Evolutionary conservation across 495 filamentous ascomycete genomes (phyloP).

Genomic region (Staphylotrichum tortipilum): DNA sequence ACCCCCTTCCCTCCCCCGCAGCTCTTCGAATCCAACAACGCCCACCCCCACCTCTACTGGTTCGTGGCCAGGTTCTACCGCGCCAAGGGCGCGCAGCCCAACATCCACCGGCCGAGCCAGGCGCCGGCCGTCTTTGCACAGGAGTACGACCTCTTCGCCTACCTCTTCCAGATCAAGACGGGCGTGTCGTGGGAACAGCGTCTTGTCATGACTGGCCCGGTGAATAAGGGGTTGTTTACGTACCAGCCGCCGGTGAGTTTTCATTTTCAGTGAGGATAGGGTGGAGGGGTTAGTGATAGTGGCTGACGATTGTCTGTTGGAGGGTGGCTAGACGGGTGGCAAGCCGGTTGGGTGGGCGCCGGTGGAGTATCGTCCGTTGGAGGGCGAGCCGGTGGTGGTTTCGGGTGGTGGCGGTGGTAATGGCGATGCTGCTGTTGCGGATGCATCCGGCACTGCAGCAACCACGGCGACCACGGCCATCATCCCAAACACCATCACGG

Average conservation of each 20-base stretch:
- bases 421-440: background rate
- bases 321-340: conserved; percentile 23
- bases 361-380: conserved; percentile 4
- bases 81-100: conserved; percentile 17
- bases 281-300: background rate
- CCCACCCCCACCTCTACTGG: conserved; percentile 35
- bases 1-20: too few species aligned
- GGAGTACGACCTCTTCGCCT: conserved; percentile 42
- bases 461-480: too few species aligned
- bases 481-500: too few species aligned
- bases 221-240: conserved; percentile 13
- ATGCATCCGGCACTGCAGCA: background rate
- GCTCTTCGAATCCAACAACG: conserved; percentile 41
- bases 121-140: conserved; percentile 16
- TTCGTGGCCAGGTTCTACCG: conserved; percentile 31
- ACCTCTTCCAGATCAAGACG: conserved; percentile 48
- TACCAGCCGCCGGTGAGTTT: conserved; percentile 33
- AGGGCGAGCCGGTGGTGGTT: background rate
- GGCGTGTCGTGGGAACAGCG: conserved; percentile 49
- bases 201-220: conserved; percentile 13
- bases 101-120: conserved; percentile 18
- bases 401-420: background rate
- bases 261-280: too few species aligned
- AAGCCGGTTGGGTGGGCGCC: conserved; percentile 28
- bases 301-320: background rate